Percentiles rank a stretch among this genome's conserved stretches.
These are phyloP conservation scores for Limtongia smithiae DNA, from an alignment of 805 yeast genomes.

Conservation along the genomic window DNA sequence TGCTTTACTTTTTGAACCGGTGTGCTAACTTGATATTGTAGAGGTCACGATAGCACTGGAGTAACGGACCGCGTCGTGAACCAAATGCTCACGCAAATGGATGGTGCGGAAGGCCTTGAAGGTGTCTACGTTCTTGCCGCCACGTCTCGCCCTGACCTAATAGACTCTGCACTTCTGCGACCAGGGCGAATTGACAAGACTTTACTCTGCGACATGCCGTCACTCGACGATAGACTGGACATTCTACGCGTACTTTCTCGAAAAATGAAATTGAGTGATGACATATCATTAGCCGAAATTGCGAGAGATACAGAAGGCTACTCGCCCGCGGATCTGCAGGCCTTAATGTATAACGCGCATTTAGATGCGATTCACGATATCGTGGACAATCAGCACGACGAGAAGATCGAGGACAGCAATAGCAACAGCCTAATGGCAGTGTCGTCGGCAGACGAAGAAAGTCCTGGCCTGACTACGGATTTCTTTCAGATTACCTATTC, in stretches of 20 bases:
- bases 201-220: slow-evolving; percentile 85
- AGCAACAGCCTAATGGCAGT: no score
- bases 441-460: no score
- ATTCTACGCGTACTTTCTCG: slow-evolving; percentile 53
- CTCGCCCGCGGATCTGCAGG: slow-evolving; percentile 95
- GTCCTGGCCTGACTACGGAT: no score
- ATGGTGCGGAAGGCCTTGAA: slow-evolving; percentile 96
- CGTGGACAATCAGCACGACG: slow-evolving; percentile 36
- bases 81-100: slow-evolving; percentile 96
- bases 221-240: slow-evolving; percentile 62
- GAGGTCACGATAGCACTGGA: slow-evolving; percentile 94
- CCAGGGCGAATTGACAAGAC: slow-evolving; percentile 96
- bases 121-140: slow-evolving; percentile 97
- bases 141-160: slow-evolving; percentile 90
- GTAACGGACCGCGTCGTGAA: slow-evolving; percentile 97
- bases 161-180: slow-evolving; percentile 88
- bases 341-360: slow-evolving; percentile 85
- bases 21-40: background rate
- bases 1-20: background rate
- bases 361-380: slow-evolving; percentile 67
- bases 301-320: slow-evolving; percentile 67
- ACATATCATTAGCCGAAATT: slow-evolving; percentile 49
- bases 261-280: slow-evolving; percentile 54
- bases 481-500: no score
- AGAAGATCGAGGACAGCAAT: no score